A percentile compares a stretch with the other conserved stretches of the same genome.
Conservation (phyloP, 768 basidiomycete species). For the Dacryopinax primogenitus region DNA sequence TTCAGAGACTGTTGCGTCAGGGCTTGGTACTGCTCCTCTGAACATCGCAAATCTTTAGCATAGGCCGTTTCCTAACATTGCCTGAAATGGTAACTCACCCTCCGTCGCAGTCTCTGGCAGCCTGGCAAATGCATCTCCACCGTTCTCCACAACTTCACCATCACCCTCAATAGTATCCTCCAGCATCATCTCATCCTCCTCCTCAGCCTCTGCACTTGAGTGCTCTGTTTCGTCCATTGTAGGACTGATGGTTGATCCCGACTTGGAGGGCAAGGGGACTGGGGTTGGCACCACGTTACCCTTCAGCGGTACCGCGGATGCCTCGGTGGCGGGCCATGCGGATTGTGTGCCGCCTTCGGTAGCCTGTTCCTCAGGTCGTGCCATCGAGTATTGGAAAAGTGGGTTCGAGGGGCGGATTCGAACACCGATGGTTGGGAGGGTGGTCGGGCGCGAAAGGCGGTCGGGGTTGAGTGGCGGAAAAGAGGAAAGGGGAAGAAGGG, state of each 20-base stretch:
- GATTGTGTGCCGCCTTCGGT: background rate
- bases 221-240: background rate
- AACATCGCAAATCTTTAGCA: too few species aligned
- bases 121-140: background rate
- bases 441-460: constrained; percentile 5
- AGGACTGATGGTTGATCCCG: background rate
- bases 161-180: background rate
- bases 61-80: too few species aligned
- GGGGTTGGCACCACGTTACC: background rate
- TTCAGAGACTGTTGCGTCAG: constrained; percentile 71
- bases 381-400: background rate
- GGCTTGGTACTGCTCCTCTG: constrained; percentile 24
- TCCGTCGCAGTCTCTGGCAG: background rate
- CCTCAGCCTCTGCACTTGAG: constrained; percentile 1
- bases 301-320: background rate
- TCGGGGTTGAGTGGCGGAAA: background rate
- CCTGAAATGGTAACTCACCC: background rate
- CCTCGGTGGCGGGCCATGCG: background rate
- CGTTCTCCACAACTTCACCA: background rate
- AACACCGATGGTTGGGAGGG: constrained; percentile 6
- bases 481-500: background rate
- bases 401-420: background rate
- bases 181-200: background rate
- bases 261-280: background rate
- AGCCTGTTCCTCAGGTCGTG: background rate